Evolutionary conservation across 139 green algal genomes (phyloP).

Genomic region (Auxenochlorella protothecoides): DNA sequence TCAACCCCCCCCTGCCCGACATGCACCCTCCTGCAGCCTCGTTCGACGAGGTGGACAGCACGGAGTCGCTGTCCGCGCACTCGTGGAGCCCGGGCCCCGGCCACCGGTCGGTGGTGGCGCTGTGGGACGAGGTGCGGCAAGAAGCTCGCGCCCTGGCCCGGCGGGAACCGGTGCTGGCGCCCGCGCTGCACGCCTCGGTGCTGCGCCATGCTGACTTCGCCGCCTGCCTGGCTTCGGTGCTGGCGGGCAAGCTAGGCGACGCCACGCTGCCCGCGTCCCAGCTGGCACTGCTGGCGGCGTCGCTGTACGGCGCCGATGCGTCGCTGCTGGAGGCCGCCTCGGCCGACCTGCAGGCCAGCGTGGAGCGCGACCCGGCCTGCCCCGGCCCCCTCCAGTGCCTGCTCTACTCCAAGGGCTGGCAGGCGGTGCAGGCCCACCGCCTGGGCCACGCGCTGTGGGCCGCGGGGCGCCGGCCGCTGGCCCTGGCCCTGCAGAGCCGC

Average conservation of each 20-base stretch:
- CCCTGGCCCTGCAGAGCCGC: constrained; percentile 62
- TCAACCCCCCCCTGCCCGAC: too few species aligned
- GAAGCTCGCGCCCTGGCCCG: constrained; percentile 45
- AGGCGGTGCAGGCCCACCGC: constrained; percentile 88
- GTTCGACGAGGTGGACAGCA: too few species aligned
- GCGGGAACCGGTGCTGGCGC: constrained; percentile 78
- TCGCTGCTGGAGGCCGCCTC: constrained; percentile 52
- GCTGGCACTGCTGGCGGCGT: too few species aligned
- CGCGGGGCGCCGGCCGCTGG: constrained; percentile 59
- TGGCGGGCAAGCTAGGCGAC: too few species aligned
- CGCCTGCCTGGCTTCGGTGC: too few species aligned
- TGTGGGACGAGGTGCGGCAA: constrained; percentile 47
- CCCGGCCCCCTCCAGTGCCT: constrained; percentile 70
- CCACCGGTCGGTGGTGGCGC: background rate
- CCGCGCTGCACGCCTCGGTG: constrained; percentile 87
- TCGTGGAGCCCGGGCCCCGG: too few species aligned
- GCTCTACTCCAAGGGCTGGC: constrained; percentile 44
- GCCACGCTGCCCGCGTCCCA: too few species aligned
- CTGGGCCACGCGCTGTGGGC: constrained; percentile 84
- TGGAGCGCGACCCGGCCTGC: constrained; percentile 84
- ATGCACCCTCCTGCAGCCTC: too few species aligned
- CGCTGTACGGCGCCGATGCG: constrained; percentile 66
- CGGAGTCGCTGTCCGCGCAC: too few species aligned
- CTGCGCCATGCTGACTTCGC: constrained; percentile 21
- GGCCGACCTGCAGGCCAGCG: constrained; percentile 72